Percentiles rank a stretch among this genome's conserved stretches.
Conservation (phyloP, 2,329 filamentous ascomycete species). For the Chaetomium globosum region DNA sequence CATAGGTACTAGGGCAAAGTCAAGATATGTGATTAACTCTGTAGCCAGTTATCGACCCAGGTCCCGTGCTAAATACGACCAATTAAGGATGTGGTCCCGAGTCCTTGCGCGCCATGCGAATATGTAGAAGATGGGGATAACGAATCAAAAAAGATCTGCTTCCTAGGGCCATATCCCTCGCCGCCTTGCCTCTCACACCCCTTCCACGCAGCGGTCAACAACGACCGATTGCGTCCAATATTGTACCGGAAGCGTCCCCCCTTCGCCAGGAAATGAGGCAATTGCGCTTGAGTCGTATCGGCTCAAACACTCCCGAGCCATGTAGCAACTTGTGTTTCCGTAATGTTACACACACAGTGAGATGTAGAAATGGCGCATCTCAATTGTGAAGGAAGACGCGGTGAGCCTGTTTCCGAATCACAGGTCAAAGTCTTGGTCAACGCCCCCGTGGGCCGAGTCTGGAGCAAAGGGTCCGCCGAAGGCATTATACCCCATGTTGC, state of each 20-base stretch:
- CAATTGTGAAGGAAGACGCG: neutral
- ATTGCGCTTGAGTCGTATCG: neutral
- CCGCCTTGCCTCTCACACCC: neutral
- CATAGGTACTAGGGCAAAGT: neutral
- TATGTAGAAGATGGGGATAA: slow-evolving; percentile 27
- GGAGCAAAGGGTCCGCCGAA: slow-evolving; percentile 25
- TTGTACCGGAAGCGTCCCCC: neutral
- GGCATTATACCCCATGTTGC: slow-evolving; percentile 28
- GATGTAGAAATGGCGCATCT: slow-evolving; percentile 12
- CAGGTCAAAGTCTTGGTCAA: slow-evolving; percentile 31
- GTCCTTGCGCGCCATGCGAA: slow-evolving; percentile 20
- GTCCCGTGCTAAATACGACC: slow-evolving; percentile 26
- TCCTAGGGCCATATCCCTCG: slow-evolving; percentile 9
- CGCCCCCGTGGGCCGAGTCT: slow-evolving; percentile 27
- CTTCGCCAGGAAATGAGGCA: neutral
- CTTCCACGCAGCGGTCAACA: neutral
- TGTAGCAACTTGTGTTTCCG: slow-evolving; percentile 16
- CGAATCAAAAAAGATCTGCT: slow-evolving; percentile 28
- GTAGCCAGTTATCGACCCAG: slow-evolving; percentile 31
- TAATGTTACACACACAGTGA: slow-evolving; percentile 21
- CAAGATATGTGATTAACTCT: slow-evolving; percentile 27
- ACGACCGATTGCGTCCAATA: neutral
- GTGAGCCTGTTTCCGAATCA: slow-evolving; percentile 17
- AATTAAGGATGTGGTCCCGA: slow-evolving; percentile 22
- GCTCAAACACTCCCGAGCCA: neutral